phyloP scores from a whole-genome alignment of 345 rosid species.

The Arabis alpina region DNA sequence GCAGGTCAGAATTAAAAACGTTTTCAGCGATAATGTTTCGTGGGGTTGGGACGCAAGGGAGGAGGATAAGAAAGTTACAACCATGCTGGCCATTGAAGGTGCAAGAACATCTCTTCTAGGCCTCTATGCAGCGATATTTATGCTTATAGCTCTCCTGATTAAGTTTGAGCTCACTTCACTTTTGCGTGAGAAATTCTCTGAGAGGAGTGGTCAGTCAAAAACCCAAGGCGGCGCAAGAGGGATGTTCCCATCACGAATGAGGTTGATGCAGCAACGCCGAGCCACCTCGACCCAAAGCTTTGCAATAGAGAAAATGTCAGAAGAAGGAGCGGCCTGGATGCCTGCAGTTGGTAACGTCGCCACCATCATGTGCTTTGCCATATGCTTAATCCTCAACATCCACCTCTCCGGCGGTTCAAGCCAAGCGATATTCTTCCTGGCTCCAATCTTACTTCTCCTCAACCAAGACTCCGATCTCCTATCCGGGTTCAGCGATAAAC shows the following conservation, averaged over 20 bases:
- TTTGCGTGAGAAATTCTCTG: conserved; percentile 80
- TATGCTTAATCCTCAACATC: conserved; percentile 87
- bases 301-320: conserved; percentile 90
- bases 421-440: conserved; percentile 93
- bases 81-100: conserved; percentile 95
- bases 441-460: conserved; percentile 90
- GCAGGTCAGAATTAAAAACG: conserved; percentile 81
- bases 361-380: conserved; percentile 91
- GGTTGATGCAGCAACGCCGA: conserved; percentile 95
- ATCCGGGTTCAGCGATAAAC: conserved; percentile 97
- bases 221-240: conserved; percentile 56
- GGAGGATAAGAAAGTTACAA: conserved; percentile 79
- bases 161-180: conserved; percentile 94
- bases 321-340: conserved; percentile 98
- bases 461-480: conserved; percentile 98
- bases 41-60: conserved; percentile 67
- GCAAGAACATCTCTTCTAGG: conserved; percentile 99
- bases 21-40: conserved; percentile 54
- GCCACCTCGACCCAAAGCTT: conserved; percentile 68
- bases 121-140: conserved; percentile 92
- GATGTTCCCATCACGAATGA: conserved; percentile 68
- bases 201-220: conserved; percentile 62
- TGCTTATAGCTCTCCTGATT: conserved; percentile 94
- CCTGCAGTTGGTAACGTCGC: conserved; percentile 96
- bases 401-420: conserved; percentile 88